Base-by-base conservation (phyloP, 2,329 filamentous ascomycete species). In the Trichophyton mentagrophytes region DNA sequence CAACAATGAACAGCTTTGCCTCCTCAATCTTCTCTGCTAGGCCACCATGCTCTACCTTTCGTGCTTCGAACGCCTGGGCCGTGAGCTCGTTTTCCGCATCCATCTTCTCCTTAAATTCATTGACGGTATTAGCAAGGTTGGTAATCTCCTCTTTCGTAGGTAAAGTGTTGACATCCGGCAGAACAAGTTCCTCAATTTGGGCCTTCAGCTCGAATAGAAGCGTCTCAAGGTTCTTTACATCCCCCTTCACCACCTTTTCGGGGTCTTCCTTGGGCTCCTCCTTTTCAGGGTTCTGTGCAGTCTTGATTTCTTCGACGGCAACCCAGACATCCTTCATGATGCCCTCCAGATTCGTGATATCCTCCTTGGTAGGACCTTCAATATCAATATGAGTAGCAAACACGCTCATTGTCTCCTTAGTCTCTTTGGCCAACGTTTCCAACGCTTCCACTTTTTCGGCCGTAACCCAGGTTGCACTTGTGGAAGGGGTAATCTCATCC, bases 141-240 rank as follows among this genome's bases (percentile, higher is more conserved):
- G 82, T 80, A 17, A 95, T 71, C 65, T 95, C 89, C 1, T 89
- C 85, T 71, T 90, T 95, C 3, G 84, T 85, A 1, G 90, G 84
- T 2, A 95, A 74, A 0, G 81, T 78, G 1, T 86, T 85, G 4
- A 88, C 78, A 67, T 93, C 86, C 0, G 87, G 84, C 60, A 87
- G 79, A 38, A 84, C 79, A 68, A 93, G 82, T 60, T 87, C 84
- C 51, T 90, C 87, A 7, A 96, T 78, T 30, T 86, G 83, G 3
- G 81, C 79, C 74, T 95, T 96, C 72, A 95, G 85, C 64, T 96
- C 90, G n/a, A 88, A 82, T 36, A 90, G 88, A 47, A 92, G 81
- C 0, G 89, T 81, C 65, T 90, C 88, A 6, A 97, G 82, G 1
- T 88, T 83, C 64, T 93, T 88, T 3, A 96, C 78, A 66, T 96